phyloP scores from a whole-genome alignment of 345 rosid species.

The Salix purpurea region DNA sequence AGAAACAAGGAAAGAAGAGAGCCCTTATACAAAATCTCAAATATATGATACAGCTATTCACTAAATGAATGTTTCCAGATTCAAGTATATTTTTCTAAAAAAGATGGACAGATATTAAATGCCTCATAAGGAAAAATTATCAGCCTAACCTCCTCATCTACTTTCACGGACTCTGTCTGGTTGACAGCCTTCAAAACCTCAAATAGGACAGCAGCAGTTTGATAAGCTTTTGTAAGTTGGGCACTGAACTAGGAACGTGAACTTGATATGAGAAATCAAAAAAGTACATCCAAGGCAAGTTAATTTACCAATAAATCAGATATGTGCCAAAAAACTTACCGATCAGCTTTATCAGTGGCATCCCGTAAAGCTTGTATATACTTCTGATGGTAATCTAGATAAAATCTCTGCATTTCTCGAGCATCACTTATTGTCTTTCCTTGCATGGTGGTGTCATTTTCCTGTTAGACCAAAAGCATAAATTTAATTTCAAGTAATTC shows the following conservation, averaged over 20 bases:
- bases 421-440: constrained; percentile 84
- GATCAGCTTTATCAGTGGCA: constrained; percentile 91
- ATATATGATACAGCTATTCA: neutral
- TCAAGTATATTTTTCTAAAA: neutral
- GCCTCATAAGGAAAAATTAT: neutral
- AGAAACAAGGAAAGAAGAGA: neutral
- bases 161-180: constrained; percentile 83
- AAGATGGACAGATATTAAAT: neutral
- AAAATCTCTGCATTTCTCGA: constrained; percentile 87
- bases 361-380: constrained; percentile 86
- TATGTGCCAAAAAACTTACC: constrained; percentile 40
- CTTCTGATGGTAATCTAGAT: constrained; percentile 78
- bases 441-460: constrained; percentile 68
- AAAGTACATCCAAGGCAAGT: no score
- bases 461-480: constrained; percentile 33
- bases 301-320: no score
- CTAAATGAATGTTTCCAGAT: neutral
- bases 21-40: neutral
- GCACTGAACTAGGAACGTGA: constrained; percentile 49
- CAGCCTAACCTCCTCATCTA: constrained; percentile 76
- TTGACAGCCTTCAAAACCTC: constrained; percentile 98
- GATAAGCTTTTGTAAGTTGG: constrained; percentile 97
- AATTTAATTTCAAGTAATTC: neutral
- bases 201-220: constrained; percentile 97
- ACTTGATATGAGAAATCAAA: neutral